Conservation (phyloP, 192 early-diverging fungal genomes). For the Thoreauomyces humboldtii region DNA sequence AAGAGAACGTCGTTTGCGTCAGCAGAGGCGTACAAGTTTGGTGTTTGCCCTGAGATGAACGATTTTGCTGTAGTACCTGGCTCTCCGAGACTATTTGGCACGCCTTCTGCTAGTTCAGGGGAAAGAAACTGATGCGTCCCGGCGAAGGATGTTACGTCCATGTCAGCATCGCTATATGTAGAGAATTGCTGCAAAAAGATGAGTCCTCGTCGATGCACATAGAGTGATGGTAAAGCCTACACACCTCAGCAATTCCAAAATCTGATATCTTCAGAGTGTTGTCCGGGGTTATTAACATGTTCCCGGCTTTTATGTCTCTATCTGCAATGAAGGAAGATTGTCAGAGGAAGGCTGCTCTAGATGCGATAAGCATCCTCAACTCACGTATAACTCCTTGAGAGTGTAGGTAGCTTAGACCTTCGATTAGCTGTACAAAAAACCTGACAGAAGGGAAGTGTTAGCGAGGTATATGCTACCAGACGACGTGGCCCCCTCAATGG, state of each 20-base stretch:
- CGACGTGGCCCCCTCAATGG: no score
- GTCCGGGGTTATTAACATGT: slow-evolving; percentile 54
- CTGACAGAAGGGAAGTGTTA: no score
- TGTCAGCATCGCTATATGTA: slow-evolving; percentile 34
- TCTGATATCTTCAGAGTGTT: slow-evolving; percentile 55
- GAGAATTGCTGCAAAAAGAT: slow-evolving; percentile 41
- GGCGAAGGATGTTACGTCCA: slow-evolving; percentile 46
- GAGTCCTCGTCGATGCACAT: no score
- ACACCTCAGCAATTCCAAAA: slow-evolving; percentile 58
- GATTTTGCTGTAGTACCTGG: no score
- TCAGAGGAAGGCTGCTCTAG: not conserved
- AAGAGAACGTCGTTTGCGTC: not conserved
- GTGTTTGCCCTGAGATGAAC: no score
- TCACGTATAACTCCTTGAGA: slow-evolving; percentile 50
- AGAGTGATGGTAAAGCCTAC: not conserved
- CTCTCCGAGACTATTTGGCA: slow-evolving; percentile 28
- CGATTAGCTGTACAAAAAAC: slow-evolving; percentile 55
- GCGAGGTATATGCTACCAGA: no score
- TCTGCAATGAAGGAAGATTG: slow-evolving; percentile 36
- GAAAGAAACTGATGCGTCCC: slow-evolving; percentile 61
- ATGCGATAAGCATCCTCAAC: not conserved
- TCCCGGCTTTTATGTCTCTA: slow-evolving; percentile 59
- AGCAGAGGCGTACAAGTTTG: not conserved
- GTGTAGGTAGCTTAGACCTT: slow-evolving; percentile 53
- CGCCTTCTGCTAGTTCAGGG: slow-evolving; percentile 51